These are phyloP conservation scores for Pochonia chlamydosporia DNA, from an alignment of 2,329 filamentous ascomycete genomes.

Conservation along the genomic window DNA sequence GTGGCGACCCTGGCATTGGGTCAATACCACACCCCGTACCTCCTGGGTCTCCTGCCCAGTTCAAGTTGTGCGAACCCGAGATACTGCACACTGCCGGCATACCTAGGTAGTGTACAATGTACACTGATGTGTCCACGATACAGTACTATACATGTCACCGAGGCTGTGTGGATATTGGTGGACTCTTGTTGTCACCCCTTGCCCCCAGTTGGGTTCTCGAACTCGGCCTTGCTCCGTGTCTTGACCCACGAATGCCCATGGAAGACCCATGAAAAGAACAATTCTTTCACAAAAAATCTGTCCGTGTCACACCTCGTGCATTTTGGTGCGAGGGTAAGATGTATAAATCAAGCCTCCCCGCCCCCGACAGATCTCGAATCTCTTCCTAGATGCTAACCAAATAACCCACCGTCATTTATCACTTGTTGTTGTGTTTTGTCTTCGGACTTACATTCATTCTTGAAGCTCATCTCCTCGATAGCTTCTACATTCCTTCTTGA, in stretches of 20 bases:
- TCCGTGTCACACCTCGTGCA: background rate
- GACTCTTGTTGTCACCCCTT: background rate
- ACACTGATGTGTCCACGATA: no score
- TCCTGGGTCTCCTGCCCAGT: no score
- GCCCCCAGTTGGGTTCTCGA: background rate
- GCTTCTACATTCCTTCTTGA: conserved; percentile 5
- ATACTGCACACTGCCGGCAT: no score
- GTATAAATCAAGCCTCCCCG: conserved; percentile 7
- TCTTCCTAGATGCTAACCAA: background rate
- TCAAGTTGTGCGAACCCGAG: background rate
- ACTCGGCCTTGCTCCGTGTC: background rate
- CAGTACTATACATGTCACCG: background rate
- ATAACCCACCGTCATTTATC: background rate
- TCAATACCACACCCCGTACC: no score
- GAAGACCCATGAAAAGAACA: background rate
- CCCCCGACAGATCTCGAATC: background rate
- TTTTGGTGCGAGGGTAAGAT: background rate
- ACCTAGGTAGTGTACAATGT: no score
- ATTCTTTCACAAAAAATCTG: background rate
- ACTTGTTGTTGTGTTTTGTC: conserved; percentile 6
- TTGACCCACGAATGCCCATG: conserved; percentile 1
- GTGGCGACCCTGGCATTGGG: background rate
- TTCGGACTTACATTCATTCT: conserved; percentile 21
- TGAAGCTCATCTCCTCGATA: conserved; percentile 13
- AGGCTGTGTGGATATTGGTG: background rate